Evolutionary conservation across 805 yeast genomes (phyloP).

Genomic region (Candida parachauliodes): DNA sequence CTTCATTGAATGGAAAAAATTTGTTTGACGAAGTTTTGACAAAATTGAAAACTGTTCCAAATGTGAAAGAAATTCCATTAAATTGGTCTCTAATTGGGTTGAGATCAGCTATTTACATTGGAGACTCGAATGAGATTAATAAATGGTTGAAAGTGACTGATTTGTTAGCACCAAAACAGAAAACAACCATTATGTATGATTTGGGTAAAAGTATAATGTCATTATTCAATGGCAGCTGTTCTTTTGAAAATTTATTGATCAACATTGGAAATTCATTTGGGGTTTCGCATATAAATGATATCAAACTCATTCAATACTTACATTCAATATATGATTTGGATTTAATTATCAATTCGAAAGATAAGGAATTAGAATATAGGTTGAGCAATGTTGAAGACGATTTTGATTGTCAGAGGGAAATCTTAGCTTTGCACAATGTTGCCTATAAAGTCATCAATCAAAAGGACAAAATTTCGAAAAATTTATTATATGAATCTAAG

Average conservation of each 20-base stretch:
- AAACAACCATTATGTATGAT: constrained; percentile 55
- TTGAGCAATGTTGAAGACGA: constrained; percentile 35
- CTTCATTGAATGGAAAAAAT: constrained; percentile 73
- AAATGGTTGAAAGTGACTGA: constrained; percentile 61
- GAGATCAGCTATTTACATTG: constrained; percentile 69
- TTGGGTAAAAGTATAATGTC: constrained; percentile 60
- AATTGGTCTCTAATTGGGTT: constrained; percentile 69
- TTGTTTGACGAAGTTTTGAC: constrained; percentile 63
- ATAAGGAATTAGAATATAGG: constrained; percentile 23
- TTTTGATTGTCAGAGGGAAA: constrained; percentile 56
- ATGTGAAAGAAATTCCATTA: constrained; percentile 30
- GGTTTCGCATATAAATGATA: constrained; percentile 36
- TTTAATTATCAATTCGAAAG: constrained; percentile 16
- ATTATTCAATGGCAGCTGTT: constrained; percentile 33
- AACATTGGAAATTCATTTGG: constrained; percentile 59
- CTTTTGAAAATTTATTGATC: constrained; percentile 49
- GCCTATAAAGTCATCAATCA: constrained; percentile 23
- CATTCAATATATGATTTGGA: constrained; percentile 35
- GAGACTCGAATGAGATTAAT: constrained; percentile 46
- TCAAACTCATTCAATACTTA: constrained; percentile 32
- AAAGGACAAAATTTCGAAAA: constrained; percentile 40
- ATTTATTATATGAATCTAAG: constrained; percentile 57
- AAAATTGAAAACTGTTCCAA: constrained; percentile 35
- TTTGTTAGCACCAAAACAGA: constrained; percentile 38
- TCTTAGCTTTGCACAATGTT: constrained; percentile 58